These are phyloP conservation scores for Penicillium antarcticum DNA, from an alignment of 495 filamentous ascomycete genomes.

Conservation along the genomic window DNA sequence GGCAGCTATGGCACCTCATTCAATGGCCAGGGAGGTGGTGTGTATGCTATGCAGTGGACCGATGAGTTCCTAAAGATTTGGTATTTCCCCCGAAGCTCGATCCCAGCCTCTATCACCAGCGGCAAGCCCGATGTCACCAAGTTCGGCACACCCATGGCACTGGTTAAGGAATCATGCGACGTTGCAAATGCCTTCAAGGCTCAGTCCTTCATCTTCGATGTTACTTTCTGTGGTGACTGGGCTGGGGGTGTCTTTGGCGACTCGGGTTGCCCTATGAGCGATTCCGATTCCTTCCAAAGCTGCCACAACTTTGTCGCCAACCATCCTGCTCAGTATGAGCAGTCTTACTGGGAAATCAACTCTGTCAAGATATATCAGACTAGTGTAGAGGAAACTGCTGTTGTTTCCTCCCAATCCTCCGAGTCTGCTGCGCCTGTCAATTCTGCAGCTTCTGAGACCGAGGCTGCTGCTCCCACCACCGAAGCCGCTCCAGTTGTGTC, in stretches of 20 bases:
- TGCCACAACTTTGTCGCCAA: slow-evolving; percentile 65
- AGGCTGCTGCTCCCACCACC: neutral
- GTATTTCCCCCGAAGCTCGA: slow-evolving; percentile 66
- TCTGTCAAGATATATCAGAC: slow-evolving; percentile 61
- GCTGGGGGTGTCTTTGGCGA: slow-evolving; percentile 58
- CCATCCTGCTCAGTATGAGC: slow-evolving; percentile 55
- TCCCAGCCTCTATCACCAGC: slow-evolving; percentile 55
- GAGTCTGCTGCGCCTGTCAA: neutral
- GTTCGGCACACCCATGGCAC: slow-evolving; percentile 68
- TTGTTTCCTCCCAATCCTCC: neutral
- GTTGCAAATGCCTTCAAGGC: slow-evolving; percentile 63
- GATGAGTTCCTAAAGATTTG: slow-evolving; percentile 64
- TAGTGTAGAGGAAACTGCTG: slow-evolving; percentile 14
- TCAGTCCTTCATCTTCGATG: slow-evolving; percentile 77
- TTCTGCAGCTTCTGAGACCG: too few species aligned
- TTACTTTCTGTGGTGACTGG: slow-evolving; percentile 88
- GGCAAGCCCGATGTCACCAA: slow-evolving; percentile 56
- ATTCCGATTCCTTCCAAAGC: slow-evolving; percentile 37
- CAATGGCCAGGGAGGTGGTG: slow-evolving; percentile 69
- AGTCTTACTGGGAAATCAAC: slow-evolving; percentile 73
- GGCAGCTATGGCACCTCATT: slow-evolving; percentile 69
- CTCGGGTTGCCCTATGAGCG: slow-evolving; percentile 37
- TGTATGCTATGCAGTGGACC: slow-evolving; percentile 79
- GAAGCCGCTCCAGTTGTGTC: neutral
- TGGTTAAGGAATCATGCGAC: slow-evolving; percentile 61